Conservation (phyloP, 352 stramenopile genomes). For the Thraustochytrium sp. region DNA sequence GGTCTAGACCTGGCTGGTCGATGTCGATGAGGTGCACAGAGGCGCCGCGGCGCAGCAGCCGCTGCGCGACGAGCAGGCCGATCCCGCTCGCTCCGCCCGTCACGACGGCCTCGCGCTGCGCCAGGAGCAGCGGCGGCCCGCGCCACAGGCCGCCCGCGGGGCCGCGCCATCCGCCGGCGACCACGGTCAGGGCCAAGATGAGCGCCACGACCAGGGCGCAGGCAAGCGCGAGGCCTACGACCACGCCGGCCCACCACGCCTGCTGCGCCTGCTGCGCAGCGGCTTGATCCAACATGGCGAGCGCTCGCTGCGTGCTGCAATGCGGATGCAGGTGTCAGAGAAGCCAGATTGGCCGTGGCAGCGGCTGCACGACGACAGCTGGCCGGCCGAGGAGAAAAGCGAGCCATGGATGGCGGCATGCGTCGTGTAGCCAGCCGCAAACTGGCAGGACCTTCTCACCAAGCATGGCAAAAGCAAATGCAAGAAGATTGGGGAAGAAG, state of each 20-base stretch:
- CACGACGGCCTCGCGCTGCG: not conserved
- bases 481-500: too few relatives aligned
- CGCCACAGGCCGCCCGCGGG: not conserved
- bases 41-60: not conserved
- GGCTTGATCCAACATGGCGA: too few relatives aligned
- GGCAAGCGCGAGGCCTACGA: not conserved
- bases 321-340: too few relatives aligned
- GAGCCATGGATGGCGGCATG: too few relatives aligned
- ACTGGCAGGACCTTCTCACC: too few relatives aligned
- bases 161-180: not conserved
- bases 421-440: too few relatives aligned
- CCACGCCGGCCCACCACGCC: not conserved
- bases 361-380: too few relatives aligned
- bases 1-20: not conserved
- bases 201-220: not conserved
- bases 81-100: conserved; percentile 22
- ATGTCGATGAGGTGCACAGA: not conserved
- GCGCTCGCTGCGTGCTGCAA: too few relatives aligned
- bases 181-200: not conserved
- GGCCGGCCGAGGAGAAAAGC: too few relatives aligned
- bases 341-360: too few relatives aligned
- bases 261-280: not conserved
- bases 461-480: too few relatives aligned
- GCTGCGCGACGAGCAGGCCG: not conserved
- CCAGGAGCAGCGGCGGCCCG: not conserved